Evolutionary conservation across 805 yeast species (phyloP).

Genomic region (Candida andamanensis): DNA sequence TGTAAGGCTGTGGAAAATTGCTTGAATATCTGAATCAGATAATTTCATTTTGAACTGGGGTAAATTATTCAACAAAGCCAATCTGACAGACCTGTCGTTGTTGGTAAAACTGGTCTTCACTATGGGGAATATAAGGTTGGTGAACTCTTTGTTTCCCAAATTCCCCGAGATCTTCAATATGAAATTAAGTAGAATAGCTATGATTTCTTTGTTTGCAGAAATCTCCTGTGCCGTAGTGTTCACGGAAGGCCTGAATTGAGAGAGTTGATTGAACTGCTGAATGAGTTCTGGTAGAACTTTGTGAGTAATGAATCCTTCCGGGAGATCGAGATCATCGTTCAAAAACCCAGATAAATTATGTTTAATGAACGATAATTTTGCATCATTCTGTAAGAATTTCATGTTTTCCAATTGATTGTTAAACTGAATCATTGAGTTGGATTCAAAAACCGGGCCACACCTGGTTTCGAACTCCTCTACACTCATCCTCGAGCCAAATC

Average conservation of each 20-base stretch:
- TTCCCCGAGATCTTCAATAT: conserved; percentile 28
- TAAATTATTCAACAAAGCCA: conserved; percentile 61
- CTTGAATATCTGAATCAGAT: conserved; percentile 58
- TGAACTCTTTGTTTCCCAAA: conserved; percentile 30
- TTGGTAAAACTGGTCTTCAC: conserved; percentile 58
- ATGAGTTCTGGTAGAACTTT: conserved; percentile 69
- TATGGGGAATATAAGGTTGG: conserved; percentile 49
- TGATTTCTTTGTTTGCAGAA: conserved; percentile 32
- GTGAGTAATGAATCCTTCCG: conserved; percentile 49
- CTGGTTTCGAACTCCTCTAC: conserved; percentile 25
- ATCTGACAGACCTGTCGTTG: conserved; percentile 73
- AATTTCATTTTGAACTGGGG: conserved; percentile 49
- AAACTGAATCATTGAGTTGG: conserved; percentile 47
- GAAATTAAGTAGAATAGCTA: conserved; percentile 34
- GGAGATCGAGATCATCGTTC: conserved; percentile 26
- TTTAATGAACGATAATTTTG: conserved; percentile 44
- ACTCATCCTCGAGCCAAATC: conserved; percentile 29
- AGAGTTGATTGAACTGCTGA: conserved; percentile 33
- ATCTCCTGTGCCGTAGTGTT: conserved; percentile 24
- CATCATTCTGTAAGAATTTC: conserved; percentile 46
- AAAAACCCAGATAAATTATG: conserved; percentile 22
- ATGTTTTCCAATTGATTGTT: conserved; percentile 53
- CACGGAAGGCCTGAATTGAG: conserved; percentile 21
- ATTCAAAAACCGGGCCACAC: conserved; percentile 16
- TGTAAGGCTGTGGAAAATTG: conserved; percentile 61